A percentile compares a stretch with the other conserved stretches of the same genome.
phyloP scores from a whole-genome alignment of 768 basidiomycete species.

The Agrocybe pediades region DNA sequence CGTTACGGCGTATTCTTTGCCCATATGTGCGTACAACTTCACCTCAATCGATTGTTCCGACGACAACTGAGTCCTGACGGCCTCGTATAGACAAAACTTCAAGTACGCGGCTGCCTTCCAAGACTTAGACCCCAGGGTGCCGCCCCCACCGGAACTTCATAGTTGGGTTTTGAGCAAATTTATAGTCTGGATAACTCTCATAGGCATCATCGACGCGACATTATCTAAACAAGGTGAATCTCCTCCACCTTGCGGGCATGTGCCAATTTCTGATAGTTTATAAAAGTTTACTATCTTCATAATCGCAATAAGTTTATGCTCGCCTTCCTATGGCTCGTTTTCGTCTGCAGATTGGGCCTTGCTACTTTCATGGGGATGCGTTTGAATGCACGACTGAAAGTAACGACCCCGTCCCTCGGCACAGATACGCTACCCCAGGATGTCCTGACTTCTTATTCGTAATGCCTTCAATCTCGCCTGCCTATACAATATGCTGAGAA shows the following conservation, averaged over 20 bases:
- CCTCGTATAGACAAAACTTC: background rate
- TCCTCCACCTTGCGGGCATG: background rate
- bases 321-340: background rate
- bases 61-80: background rate
- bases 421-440: background rate
- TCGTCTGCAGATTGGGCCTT: background rate
- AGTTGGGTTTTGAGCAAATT: conserved; percentile 6
- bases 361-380: background rate
- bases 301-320: background rate
- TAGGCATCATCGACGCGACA: background rate
- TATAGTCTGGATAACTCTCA: background rate
- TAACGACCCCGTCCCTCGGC: background rate
- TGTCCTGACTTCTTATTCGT: background rate
- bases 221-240: conserved; percentile 4
- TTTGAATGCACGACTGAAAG: background rate
- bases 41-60: background rate
- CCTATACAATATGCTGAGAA: background rate
- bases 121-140: conserved; percentile 2
- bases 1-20: conserved; percentile 9
- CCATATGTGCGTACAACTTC: conserved; percentile 1
- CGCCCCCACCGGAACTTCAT: conserved; percentile 1
- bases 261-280: background rate
- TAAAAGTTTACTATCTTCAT: background rate
- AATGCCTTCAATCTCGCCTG: background rate
- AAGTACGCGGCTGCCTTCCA: background rate